Base-by-base conservation (phyloP, 192 early-diverging fungal species). In the Blastocladiella britannica region DNA sequence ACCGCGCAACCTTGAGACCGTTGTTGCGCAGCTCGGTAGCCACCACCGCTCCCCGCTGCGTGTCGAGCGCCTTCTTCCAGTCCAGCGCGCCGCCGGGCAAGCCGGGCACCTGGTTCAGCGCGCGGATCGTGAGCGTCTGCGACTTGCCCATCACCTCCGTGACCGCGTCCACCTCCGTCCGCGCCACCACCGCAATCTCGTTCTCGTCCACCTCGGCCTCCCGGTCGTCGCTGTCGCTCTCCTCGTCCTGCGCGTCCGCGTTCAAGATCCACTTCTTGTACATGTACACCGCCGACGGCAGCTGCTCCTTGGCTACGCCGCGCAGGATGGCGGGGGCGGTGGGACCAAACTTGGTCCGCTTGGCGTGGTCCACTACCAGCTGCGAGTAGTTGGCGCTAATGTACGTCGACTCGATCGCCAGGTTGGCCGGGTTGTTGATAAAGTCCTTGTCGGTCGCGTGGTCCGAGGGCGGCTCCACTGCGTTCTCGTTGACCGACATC, bases 21-120 rank as follows among this genome's bases (percentile, higher is more conserved):
- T 98, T 96, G 74, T 96, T 98, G 74, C 87, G 92, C 78, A 93
- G 89, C 65, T 96, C 94, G 26, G 88, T 89, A 0, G 91, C 91
- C 57, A 96, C 87, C 26, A 95, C 87, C 51, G 92, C 93, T 60
- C 89, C 94, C 58, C 93, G 82, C 68, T 92, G 88, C 26, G 85
- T 72, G 70, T 98, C 93, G 27, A 98, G 75, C 65, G 86, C 91
- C 67, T 86, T 71, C 61, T 88, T 78, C 94, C 94, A 98, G 69
- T 93, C 86, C 26, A 92, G 81, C 7, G 87, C 86, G 53, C 83
- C 84, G 31, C 87, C 89, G 53, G 12, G 80, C 74, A 37, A 89
- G 90, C 56, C 82, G 72, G 26, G 90, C 89, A 52, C 76, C 69
- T 98, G 91, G 65, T 93, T 94, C 61, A 98, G 74, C 20, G 87